Percentiles rank a stretch among this genome's conserved stretches.
phyloP scores from a whole-genome alignment of 768 basidiomycete species.

The Tephrocybe sp. region DNA sequence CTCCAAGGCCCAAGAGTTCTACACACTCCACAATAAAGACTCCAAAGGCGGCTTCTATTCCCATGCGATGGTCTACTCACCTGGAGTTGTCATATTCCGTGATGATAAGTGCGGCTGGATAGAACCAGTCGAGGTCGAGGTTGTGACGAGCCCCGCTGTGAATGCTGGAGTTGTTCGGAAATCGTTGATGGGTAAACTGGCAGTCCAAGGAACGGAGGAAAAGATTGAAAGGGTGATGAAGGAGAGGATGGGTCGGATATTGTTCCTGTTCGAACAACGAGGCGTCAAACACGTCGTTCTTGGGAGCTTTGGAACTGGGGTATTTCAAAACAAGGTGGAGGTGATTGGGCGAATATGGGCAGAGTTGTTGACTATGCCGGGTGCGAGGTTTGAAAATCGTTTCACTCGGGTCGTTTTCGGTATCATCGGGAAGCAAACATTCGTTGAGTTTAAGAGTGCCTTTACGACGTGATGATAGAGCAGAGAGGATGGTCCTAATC shows the following conservation, averaged over 20 bases:
- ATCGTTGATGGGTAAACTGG: conserved; percentile 16
- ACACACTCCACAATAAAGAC: conserved; percentile 52
- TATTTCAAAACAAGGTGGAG: conserved; percentile 62
- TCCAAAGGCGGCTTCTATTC: conserved; percentile 59
- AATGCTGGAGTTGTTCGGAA: conserved; percentile 54
- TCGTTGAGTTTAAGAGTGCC: conserved; percentile 22
- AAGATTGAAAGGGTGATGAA: conserved; percentile 57
- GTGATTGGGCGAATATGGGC: conserved; percentile 64
- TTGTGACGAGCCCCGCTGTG: conserved; percentile 73
- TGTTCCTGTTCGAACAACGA: conserved; percentile 62
- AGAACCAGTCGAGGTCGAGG: conserved; percentile 57
- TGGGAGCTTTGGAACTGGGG: conserved; percentile 78
- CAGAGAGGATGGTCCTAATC: conserved; percentile 12
- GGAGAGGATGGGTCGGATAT: conserved; percentile 67
- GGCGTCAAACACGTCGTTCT: conserved; percentile 60
- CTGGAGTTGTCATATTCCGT: conserved; percentile 58
- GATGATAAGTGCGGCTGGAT: conserved; percentile 58
- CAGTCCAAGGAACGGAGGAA: conserved; percentile 23
- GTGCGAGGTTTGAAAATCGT: conserved; percentile 50
- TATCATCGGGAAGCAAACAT: conserved; percentile 38
- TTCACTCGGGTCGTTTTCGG: conserved; percentile 71
- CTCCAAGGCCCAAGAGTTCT: conserved; percentile 54
- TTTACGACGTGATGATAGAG: conserved; percentile 12
- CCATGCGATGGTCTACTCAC: conserved; percentile 79
- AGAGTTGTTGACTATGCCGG: conserved; percentile 48